Percentiles rank a stretch among this genome's conserved stretches.
phyloP scores from a whole-genome alignment of 176 grass and related monocot genomes.

The Aegilops bicornis region DNA sequence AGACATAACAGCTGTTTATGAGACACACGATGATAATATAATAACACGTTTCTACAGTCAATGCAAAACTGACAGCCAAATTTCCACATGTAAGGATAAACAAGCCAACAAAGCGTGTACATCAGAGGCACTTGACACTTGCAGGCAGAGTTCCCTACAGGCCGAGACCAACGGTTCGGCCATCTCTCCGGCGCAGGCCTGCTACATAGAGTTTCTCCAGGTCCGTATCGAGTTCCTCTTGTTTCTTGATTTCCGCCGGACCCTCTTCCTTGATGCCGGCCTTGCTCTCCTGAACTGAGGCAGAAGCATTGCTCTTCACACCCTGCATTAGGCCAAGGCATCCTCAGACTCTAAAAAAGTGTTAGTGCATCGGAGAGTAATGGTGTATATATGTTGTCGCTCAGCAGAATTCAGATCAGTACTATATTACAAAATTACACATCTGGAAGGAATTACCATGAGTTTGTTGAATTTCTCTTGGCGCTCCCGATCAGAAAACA shows the following conservation, averaged over 20 bases:
- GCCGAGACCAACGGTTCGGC: slow-evolving; percentile 87
- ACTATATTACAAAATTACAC: neutral
- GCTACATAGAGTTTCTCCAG: slow-evolving; percentile 96
- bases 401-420: neutral
- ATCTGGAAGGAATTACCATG: slow-evolving; percentile 66
- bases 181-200: slow-evolving; percentile 85
- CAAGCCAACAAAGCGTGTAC: neutral
- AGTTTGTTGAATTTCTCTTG: slow-evolving; percentile 99
- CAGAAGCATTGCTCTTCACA: slow-evolving; percentile 59
- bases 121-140: neutral
- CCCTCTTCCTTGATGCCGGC: slow-evolving; percentile 33
- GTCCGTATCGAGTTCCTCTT: slow-evolving; percentile 87
- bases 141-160: slow-evolving; percentile 44
- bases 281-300: slow-evolving; percentile 38
- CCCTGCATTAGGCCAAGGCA: slow-evolving; percentile 90
- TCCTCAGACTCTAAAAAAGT: slow-evolving; percentile 97
- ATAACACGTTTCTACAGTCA: neutral
- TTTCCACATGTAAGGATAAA: neutral
- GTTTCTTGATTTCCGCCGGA: slow-evolving; percentile 58
- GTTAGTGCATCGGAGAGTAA: slow-evolving; percentile 62
- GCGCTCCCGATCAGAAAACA: slow-evolving; percentile 81
- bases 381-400: neutral
- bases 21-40: neutral
- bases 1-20: slow-evolving; percentile 2
- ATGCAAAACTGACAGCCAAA: neutral